These are phyloP conservation scores for Ustilago trichophora DNA, from an alignment of 1,284 basidiomycete species.

Conservation along the genomic window DNA sequence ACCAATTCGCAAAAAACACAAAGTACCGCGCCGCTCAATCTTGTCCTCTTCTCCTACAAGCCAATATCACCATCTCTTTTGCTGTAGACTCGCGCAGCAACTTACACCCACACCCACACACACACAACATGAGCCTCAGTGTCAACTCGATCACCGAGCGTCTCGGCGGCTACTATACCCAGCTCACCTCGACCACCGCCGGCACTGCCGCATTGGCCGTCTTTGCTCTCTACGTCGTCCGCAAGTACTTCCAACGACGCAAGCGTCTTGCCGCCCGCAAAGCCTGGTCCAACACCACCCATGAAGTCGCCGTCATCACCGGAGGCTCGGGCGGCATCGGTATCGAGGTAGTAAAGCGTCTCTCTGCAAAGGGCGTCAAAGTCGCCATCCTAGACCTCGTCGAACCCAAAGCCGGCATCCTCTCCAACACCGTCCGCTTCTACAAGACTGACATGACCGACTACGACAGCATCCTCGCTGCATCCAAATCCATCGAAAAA, in stretches of 20 bases:
- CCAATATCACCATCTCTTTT: not conserved
- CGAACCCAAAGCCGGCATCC: conserved; percentile 26
- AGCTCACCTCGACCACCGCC: conserved; percentile 22
- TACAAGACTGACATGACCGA: conserved; percentile 61
- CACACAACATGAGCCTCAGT: conserved; percentile 31
- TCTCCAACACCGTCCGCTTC: conserved; percentile 22
- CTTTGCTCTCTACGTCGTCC: conserved; percentile 24
- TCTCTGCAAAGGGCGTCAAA: conserved; percentile 43
- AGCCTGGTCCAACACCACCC: conserved; percentile 48
- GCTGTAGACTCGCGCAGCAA: too few species aligned
- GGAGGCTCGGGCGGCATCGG: conserved; percentile 65
- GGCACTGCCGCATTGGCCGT: conserved; percentile 23
- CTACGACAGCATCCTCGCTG: conserved; percentile 46
- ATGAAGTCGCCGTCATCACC: conserved; percentile 62
- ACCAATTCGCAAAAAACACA: too few species aligned
- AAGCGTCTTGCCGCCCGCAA: conserved; percentile 32
- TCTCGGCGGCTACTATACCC: conserved; percentile 22
- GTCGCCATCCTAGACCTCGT: conserved; percentile 64
- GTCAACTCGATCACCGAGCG: conserved; percentile 22
- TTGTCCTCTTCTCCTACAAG: too few species aligned
- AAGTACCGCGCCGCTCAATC: too few species aligned
- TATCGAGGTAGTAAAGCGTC: conserved; percentile 51
- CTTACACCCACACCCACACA: too few species aligned
- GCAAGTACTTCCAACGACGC: conserved; percentile 17
- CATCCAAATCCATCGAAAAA: conserved; percentile 47